Base-by-base conservation (phyloP, 495 filamentous ascomycete species). In the Lineolata rhizophorae region DNA sequence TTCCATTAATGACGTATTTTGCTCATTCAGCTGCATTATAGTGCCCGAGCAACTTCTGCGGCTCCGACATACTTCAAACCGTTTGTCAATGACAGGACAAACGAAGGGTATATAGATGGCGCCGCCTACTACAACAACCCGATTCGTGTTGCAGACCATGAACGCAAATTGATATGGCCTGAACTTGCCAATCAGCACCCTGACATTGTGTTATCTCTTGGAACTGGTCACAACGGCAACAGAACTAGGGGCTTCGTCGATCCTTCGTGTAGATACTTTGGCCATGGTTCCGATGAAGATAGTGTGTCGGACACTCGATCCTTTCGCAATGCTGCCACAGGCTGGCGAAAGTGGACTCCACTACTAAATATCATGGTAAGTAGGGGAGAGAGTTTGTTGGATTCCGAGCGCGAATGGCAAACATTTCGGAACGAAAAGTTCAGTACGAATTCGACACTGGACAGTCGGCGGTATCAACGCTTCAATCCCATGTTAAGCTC, bases 41-140 rank as follows among this genome's bases (percentile, higher is more conserved):
- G 55, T 2, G 56, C 50, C 9, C 48, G 56, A 14, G 58, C 59
- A 13, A 59, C 61, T 2, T 53, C 55, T 10, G 61, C 62, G 3
- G 50, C 57, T 6, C 60, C 58, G 4, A 45, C 39, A 5, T 52
- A 47, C 24, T 66, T 65, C 48, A 56, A 57, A 38, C 49, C 55
- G 3, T 61, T 58, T 34, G 39, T 50, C 20, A 44, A 52, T 19
- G 35, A 45, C 13, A 31, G 35, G 35, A 49, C 46, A 3, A 19
- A 36, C 4, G 5, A 16, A 18, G 28, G 20, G 11, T 43, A 43
- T 18, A 18, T 39, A 1, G 40, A 39, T 27, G 43, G 42, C n/a
- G 47, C 42, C 17, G 37, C 51, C 0, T 52, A 52, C 20, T 41
- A 42, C 25, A 54, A 58, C 32, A 60, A 60, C 26, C 42, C 56